phyloP scores from a whole-genome alignment of 805 yeast species.

The Pichia nakasei region DNA sequence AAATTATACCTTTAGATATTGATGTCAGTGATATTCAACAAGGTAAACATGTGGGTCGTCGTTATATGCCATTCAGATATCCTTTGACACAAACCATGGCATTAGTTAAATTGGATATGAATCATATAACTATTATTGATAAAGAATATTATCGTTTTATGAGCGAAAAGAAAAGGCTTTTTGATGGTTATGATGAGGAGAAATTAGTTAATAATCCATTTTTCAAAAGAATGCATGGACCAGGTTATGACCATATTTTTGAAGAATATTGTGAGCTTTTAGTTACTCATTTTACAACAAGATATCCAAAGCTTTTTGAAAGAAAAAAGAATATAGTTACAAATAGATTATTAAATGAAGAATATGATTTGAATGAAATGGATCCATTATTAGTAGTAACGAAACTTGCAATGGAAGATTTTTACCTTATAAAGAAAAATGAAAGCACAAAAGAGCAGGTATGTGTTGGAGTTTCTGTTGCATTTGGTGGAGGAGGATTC shows the following conservation, averaged over 20 bases:
- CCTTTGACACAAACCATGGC: conserved; percentile 49
- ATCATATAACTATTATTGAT: conserved; percentile 44
- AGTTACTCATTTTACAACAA: conserved; percentile 31
- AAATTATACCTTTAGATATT: conserved; percentile 12
- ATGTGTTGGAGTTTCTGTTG: conserved; percentile 43
- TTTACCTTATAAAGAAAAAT: conserved; percentile 33
- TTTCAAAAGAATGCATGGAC: conserved; percentile 29
- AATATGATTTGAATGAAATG: conserved; percentile 34
- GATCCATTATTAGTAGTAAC: conserved; percentile 38
- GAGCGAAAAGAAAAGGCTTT: conserved; percentile 32
- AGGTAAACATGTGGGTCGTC: conserved; percentile 28
- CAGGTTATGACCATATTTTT: conserved; percentile 28
- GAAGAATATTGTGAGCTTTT: conserved; percentile 36
- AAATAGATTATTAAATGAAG: conserved; percentile 36
- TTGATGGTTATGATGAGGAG: conserved; percentile 30
- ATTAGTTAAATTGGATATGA: conserved; percentile 37
- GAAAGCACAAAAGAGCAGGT: conserved; percentile 30
- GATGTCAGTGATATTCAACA: conserved; percentile 13
- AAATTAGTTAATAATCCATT: conserved; percentile 23
- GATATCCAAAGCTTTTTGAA: conserved; percentile 38
- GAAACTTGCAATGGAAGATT: conserved; percentile 43
- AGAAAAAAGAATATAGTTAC: conserved; percentile 27
- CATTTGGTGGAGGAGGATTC: conserved; percentile 46
- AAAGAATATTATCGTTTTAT: conserved; percentile 36
- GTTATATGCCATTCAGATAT: conserved; percentile 47